Conservation (phyloP, 306 rosid species). For the Prunus kanzakura region DNA sequence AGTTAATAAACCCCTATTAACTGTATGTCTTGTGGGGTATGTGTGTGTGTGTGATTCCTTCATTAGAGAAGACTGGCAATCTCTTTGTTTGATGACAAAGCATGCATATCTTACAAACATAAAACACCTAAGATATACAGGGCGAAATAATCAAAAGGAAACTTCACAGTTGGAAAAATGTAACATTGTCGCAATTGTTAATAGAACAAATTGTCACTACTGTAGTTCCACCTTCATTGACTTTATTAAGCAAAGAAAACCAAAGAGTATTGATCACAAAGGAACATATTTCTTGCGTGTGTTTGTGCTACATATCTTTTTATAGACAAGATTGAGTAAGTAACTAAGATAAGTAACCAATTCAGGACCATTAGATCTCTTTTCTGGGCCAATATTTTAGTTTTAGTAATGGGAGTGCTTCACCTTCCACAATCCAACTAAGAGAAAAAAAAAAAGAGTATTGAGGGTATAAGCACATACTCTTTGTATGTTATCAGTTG, state of each 20-base stretch:
- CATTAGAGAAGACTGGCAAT: neutral
- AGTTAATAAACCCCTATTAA: neutral
- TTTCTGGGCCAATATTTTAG: too few relatives aligned
- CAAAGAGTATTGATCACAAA: neutral
- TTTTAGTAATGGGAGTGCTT: neutral
- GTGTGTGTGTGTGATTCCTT: neutral
- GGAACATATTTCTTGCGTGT: neutral
- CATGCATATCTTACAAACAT: neutral
- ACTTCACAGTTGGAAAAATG: too few relatives aligned
- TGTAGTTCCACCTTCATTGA: neutral
- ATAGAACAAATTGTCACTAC: neutral
- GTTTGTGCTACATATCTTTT: neutral
- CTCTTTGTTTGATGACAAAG: neutral
- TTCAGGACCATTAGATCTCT: neutral
- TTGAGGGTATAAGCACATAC: conserved; percentile 39
- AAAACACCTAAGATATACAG: neutral
- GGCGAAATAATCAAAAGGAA: neutral
- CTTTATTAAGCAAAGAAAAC: neutral
- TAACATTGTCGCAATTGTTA: neutral
- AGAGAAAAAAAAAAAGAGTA: neutral
- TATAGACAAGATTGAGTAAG: neutral
- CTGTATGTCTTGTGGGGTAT: neutral
- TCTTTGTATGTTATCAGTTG: conserved; percentile 60
- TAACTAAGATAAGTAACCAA: neutral
- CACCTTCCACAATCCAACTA: neutral